Evolutionary conservation across 805 yeast species (phyloP).

Genomic region (Scheffersomyces ergatensis): DNA sequence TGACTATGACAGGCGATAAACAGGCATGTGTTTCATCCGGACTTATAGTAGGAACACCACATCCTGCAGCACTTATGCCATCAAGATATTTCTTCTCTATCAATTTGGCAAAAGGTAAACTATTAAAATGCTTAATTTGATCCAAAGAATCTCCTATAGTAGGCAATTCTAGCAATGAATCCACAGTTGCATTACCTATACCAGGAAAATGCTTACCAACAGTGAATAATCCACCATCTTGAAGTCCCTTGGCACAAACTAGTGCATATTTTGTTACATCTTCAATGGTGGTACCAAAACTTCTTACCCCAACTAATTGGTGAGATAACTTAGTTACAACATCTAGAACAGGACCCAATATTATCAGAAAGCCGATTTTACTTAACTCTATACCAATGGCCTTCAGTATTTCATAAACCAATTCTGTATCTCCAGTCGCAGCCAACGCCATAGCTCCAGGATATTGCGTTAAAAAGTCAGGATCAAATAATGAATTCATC

Average conservation of each 20-base stretch:
- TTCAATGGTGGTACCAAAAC: conserved; percentile 60
- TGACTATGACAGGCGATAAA: conserved; percentile 50
- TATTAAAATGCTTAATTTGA: conserved; percentile 48
- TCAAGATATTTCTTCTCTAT: conserved; percentile 47
- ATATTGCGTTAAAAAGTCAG: conserved; percentile 49
- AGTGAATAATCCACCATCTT: conserved; percentile 51
- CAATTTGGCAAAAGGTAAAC: conserved; percentile 49
- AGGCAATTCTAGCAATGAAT: conserved; percentile 55
- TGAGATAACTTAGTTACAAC: conserved; percentile 55
- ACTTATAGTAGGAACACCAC: conserved; percentile 60
- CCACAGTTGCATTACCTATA: conserved; percentile 59
- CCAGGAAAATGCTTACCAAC: conserved; percentile 71
- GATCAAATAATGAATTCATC: conserved; percentile 57
- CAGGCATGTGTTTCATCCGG: conserved; percentile 65
- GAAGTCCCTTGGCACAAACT: conserved; percentile 52
- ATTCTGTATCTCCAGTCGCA: conserved; percentile 48
- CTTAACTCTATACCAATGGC: conserved; percentile 54
- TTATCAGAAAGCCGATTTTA: conserved; percentile 54
- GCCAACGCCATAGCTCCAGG: conserved; percentile 68
- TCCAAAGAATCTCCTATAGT: conserved; percentile 55
- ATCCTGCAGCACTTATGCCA: conserved; percentile 60
- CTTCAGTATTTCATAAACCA: conserved; percentile 50
- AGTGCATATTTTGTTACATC: conserved; percentile 54
- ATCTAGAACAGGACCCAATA: conserved; percentile 62
- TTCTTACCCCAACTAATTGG: conserved; percentile 57